Evolutionary conservation across 495 filamentous ascomycete species (phyloP).

Genomic region (Lophiotrema nucula): DNA sequence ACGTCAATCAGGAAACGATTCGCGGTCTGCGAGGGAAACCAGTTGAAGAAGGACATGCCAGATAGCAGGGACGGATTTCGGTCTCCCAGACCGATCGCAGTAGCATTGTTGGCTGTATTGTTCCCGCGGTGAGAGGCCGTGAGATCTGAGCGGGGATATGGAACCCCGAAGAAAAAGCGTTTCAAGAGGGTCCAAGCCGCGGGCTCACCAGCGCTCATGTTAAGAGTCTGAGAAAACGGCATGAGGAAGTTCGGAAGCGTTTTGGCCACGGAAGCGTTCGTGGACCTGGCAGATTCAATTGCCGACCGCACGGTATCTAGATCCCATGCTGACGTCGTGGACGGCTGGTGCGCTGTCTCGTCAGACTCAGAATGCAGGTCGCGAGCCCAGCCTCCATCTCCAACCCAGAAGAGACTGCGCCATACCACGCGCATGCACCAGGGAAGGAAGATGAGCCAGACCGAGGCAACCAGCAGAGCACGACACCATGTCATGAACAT

Average conservation of each 20-base stretch:
- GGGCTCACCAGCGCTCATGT: constrained; percentile 50
- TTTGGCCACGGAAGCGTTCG: constrained; percentile 40
- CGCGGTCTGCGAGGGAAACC: constrained; percentile 64
- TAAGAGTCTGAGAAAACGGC: constrained; percentile 47
- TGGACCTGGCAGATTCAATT: constrained; percentile 38
- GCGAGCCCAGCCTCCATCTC: constrained; percentile 80
- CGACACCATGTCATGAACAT: constrained; percentile 74
- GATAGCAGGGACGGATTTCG: constrained; percentile 59
- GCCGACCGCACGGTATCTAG: constrained; percentile 21
- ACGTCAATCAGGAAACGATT: constrained; percentile 81
- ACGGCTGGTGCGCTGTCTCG: not conserved
- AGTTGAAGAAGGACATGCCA: constrained; percentile 67
- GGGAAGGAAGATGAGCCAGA: constrained; percentile 86
- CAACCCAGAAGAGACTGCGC: constrained; percentile 91
- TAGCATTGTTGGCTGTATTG: constrained; percentile 5
- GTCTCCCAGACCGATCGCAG: not conserved
- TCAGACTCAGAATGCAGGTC: constrained; percentile 11
- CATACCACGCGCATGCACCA: constrained; percentile 90
- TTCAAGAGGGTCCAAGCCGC: constrained; percentile 51
- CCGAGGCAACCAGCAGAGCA: constrained; percentile 71
- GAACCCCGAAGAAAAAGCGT: constrained; percentile 31
- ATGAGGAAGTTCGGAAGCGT: constrained; percentile 37
- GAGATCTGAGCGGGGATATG: constrained; percentile 9
- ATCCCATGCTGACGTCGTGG: constrained; percentile 3
- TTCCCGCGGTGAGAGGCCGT: not conserved